Evolutionary conservation across 2,329 filamentous ascomycete genomes (phyloP).

Genomic region (Rhynchosporium agropyri): DNA sequence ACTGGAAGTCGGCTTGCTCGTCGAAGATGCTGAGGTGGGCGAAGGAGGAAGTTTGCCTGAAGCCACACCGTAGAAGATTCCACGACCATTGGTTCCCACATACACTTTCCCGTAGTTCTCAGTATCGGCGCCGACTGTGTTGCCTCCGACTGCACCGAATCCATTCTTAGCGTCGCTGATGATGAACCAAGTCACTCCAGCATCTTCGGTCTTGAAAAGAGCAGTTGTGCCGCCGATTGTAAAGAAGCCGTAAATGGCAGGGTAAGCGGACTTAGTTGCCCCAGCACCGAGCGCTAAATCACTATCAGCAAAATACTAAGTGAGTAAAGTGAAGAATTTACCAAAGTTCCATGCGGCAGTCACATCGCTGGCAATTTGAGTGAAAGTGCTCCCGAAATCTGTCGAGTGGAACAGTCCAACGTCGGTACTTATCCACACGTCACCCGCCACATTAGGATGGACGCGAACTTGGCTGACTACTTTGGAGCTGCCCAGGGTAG

Average conservation of each 20-base stretch:
- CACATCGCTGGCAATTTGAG: constrained; percentile 17
- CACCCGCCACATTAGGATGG: constrained; percentile 59
- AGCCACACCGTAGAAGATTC: constrained; percentile 40
- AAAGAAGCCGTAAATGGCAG: constrained; percentile 30
- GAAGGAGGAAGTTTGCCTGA: constrained; percentile 35
- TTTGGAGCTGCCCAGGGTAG: constrained; percentile 31
- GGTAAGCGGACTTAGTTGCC: constrained; percentile 19
- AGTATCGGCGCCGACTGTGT: constrained; percentile 34
- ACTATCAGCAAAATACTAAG: neutral
- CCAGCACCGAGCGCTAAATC: constrained; percentile 23
- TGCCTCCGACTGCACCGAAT: constrained; percentile 33
- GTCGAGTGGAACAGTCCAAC: constrained; percentile 57
- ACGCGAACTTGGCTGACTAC: constrained; percentile 51
- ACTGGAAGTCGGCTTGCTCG: constrained; percentile 2
- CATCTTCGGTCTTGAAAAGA: constrained; percentile 27
- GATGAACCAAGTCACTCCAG: constrained; percentile 26
- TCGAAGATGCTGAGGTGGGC: constrained; percentile 23
- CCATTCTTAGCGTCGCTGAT: constrained; percentile 28
- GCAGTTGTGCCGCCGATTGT: constrained; percentile 24
- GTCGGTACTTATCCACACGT: constrained; percentile 61
- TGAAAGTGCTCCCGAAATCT: constrained; percentile 46
- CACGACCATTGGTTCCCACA: constrained; percentile 43
- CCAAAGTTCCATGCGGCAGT: constrained; percentile 22
- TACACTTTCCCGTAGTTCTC: constrained; percentile 37
- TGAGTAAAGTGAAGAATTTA: neutral